Conservation (phyloP, 805 yeast genomes). For the Candida coquimbonensis region DNA sequence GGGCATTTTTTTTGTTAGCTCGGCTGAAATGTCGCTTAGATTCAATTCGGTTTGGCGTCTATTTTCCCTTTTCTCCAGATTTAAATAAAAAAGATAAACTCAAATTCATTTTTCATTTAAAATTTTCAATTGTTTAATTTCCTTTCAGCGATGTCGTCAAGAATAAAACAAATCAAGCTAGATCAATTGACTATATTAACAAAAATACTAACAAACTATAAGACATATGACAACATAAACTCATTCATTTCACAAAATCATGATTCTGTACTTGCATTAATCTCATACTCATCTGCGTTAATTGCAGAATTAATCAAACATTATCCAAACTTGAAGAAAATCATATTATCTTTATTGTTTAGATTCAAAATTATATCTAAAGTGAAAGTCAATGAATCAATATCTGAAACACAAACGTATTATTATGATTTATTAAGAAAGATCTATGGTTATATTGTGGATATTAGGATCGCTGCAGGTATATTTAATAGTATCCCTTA, state of each 20-base stretch:
- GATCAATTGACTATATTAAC: no score
- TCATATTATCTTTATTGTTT: conserved; percentile 3
- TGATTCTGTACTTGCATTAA: conserved; percentile 7
- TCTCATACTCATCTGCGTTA: conserved; percentile 7
- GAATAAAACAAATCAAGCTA: no score
- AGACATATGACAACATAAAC: conserved; percentile 5
- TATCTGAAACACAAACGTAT: conserved; percentile 2
- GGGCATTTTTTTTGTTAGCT: conserved; percentile 38
- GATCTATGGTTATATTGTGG: conserved; percentile 12
- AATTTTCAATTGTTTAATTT: not conserved
- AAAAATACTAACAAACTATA: conserved; percentile 1
- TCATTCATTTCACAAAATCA: conserved; percentile 6
- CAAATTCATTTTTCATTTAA: not conserved
- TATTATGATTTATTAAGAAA: conserved; percentile 3
- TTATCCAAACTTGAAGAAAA: conserved; percentile 8
- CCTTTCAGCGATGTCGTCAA: not conserved
- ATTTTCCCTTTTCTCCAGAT: not conserved
- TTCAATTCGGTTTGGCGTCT: not conserved
- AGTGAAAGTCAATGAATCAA: no score
- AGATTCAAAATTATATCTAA: conserved; percentile 3
- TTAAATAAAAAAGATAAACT: not conserved
- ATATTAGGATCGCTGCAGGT: conserved; percentile 11
- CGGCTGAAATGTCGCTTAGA: not conserved
- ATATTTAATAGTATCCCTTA: conserved; percentile 12
- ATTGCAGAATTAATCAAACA: conserved; percentile 9